phyloP scores from a whole-genome alignment of 169 alveolate genomes.

The Eimeria acervulina region DNA sequence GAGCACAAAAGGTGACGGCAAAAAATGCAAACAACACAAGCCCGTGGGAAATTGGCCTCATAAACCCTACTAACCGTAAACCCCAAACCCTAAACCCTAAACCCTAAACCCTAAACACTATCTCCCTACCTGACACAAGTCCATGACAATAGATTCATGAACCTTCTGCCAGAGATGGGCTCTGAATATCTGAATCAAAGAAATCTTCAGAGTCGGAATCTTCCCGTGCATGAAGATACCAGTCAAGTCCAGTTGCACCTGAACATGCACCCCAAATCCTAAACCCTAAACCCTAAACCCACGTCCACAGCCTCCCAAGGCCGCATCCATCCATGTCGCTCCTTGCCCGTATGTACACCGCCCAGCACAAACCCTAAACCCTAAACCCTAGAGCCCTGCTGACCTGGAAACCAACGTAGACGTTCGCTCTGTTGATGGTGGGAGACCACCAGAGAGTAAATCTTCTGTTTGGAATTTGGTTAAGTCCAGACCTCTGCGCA shows the following conservation, averaged over 20 bases:
- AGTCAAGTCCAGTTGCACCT: constrained; percentile 99
- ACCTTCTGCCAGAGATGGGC: constrained; percentile 99
- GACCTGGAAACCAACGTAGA: constrained; percentile 99
- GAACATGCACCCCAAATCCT: constrained; percentile 30
- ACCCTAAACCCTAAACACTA: neutral
- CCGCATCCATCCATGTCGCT: neutral
- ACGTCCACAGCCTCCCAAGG: neutral
- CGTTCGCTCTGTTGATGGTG: constrained; percentile 99
- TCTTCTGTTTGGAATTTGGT: constrained; percentile 99
- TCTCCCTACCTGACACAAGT: constrained; percentile 95
- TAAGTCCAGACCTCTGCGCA: constrained; percentile 99
- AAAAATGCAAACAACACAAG: neutral
- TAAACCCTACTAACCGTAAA: neutral
- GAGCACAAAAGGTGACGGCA: neutral
- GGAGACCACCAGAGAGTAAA: constrained; percentile 99
- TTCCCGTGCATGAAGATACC: constrained; percentile 99
- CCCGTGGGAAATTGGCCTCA: neutral
- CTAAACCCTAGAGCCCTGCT: constrained; percentile 16
- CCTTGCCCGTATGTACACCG: neutral
- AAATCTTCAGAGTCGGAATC: constrained; percentile 99
- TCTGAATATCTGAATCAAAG: constrained; percentile 99
- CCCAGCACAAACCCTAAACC: constrained; percentile 1
- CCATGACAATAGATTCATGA: constrained; percentile 99
- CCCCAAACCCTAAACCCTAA: neutral
- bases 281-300: constrained; percentile 49